Conservation (phyloP, 805 yeast genomes). For the Vanderwaltozyma polyspora region DNA sequence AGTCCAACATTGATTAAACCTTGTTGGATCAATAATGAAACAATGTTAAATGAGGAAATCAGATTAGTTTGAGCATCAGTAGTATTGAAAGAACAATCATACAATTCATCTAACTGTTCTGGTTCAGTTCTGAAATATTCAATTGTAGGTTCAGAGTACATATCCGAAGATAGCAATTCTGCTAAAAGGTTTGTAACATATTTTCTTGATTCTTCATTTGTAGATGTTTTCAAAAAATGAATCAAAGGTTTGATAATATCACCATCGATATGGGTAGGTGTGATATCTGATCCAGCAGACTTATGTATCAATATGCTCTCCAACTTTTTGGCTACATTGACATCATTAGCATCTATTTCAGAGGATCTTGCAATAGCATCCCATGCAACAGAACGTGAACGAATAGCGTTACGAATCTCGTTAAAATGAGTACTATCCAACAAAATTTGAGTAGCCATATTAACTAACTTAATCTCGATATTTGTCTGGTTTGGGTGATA, state of each 20-base stretch:
- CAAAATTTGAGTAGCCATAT: constrained; percentile 13
- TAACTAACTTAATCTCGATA: background rate
- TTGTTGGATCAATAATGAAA: constrained; percentile 22
- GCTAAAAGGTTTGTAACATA: constrained; percentile 23
- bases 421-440: constrained; percentile 58
- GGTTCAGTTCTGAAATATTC: constrained; percentile 16
- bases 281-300: constrained; percentile 25
- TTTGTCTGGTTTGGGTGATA: no score
- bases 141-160: constrained; percentile 12
- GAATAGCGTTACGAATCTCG: constrained; percentile 54
- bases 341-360: constrained; percentile 56
- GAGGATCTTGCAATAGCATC: constrained; percentile 75
- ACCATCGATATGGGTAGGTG: constrained; percentile 6
- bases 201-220: constrained; percentile 20
- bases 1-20: constrained; percentile 11
- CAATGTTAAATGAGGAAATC: constrained; percentile 24
- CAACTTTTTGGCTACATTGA: constrained; percentile 31
- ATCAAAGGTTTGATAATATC: constrained; percentile 13
- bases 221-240: constrained; percentile 20
- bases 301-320: constrained; percentile 19
- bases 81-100: constrained; percentile 14
- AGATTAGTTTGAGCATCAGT: constrained; percentile 23
- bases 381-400: constrained; percentile 84
- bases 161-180: constrained; percentile 19
- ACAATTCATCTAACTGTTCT: constrained; percentile 13